Evolutionary conservation across 2,329 filamentous ascomycete genomes (phyloP), one percentile per base, ranked within the genome.

Genomic region (Penicillium sp.): DNA sequence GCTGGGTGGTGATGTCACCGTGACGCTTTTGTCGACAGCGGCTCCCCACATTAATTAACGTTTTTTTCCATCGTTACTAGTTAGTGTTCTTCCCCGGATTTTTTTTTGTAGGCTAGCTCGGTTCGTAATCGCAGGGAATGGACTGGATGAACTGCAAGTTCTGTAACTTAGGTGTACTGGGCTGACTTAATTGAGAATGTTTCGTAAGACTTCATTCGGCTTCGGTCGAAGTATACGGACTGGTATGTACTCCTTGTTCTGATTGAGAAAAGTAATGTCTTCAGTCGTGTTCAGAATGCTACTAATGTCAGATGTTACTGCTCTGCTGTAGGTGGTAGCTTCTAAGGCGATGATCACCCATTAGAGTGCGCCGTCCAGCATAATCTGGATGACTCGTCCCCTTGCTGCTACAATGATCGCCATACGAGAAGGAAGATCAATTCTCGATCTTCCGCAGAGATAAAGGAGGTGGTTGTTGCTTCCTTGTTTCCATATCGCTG

Each of bases 1-100:
- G 34, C 17, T 47, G 43, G 58, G 47, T 63, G 48, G 58, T 68
- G 66, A 69, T 65, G 64, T 69, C 65, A 69, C 54, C 20, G 53
- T 63, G 58, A 62, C 62, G 63, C 56, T 59, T 51, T 45, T 12
- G 48, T 59, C 42, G 34, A 49, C 34, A 49, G 42, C n/a, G 28
- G 17, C 22, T 31, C 54, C 20, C 41, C 31, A 53, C 47, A 60
- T 41, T 20, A 28, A 25, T 37, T 6, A 52, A 28, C 35, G 34
- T 53, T 48, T 48, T 48, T 2, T 48, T 38, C 20, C 20, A 47
- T 53, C 17, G 10, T 53, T 54, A 31, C n/a, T n/a, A n/a, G n/a
- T n/a, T 20, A 31, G 28, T 4, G 28, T 31, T 42, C 28, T 38
- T 41, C 56, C 31, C 37, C 25, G n/a, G 37, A 25, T 38, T 51